Evolutionary conservation across 176 grass and related monocot genomes (phyloP).

Genomic region (Oryza longistaminata): DNA sequence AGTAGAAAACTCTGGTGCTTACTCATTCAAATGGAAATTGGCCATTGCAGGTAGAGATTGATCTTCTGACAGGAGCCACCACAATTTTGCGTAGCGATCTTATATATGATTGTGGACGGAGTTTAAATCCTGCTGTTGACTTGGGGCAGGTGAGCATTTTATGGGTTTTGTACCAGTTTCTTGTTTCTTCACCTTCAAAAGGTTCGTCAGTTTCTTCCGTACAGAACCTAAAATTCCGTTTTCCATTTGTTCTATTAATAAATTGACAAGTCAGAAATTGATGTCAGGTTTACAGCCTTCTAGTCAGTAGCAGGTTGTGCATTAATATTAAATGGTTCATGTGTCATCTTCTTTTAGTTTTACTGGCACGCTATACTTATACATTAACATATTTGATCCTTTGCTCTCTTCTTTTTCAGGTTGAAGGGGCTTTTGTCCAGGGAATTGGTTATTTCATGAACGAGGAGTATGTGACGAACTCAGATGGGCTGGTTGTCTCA

Average conservation of each 20-base stretch:
- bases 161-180: neutral
- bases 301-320: neutral
- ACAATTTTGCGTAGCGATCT: constrained; percentile 80
- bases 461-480: constrained; percentile 71
- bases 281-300: constrained; percentile 11
- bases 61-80: constrained; percentile 87
- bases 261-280: neutral
- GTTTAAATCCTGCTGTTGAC: constrained; percentile 94
- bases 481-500: constrained; percentile 70
- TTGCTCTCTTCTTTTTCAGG: constrained; percentile 46
- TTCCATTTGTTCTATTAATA: neutral
- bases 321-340: neutral
- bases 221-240: neutral
- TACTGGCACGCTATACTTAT: neutral
- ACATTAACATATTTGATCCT: neutral
- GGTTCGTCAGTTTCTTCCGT: neutral
- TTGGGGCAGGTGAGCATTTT: constrained; percentile 73
- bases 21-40: neutral
- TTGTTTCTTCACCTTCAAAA: neutral
- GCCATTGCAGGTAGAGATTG: constrained; percentile 75
- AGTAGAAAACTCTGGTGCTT: neutral
- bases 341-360: neutral
- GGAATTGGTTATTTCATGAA: constrained; percentile 92
- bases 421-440: constrained; percentile 96
- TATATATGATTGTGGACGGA: constrained; percentile 92